Evolutionary conservation across 2,329 filamentous ascomycete species (phyloP).

Genomic region (Knufia fluminis): DNA sequence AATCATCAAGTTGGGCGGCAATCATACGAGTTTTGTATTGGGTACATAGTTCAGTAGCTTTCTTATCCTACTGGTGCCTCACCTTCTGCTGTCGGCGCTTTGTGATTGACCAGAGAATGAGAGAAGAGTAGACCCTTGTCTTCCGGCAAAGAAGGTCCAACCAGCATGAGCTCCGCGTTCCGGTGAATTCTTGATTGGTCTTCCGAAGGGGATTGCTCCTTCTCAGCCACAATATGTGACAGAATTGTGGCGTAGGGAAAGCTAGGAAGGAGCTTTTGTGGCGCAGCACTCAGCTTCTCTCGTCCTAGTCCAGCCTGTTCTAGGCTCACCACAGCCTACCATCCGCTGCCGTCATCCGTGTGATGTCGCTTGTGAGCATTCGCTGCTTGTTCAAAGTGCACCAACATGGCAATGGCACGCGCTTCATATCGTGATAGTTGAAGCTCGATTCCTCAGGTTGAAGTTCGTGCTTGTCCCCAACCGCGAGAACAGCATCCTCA

Average conservation of each 20-base stretch:
- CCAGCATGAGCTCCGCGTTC: neutral
- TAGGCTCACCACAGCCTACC: too few relatives aligned
- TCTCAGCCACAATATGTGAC: neutral
- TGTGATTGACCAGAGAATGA: slow-evolving; percentile 1
- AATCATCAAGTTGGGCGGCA: slow-evolving; percentile 2
- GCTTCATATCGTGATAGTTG: slow-evolving; percentile 5
- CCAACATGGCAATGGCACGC: too few relatives aligned
- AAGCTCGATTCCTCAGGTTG: slow-evolving; percentile 4
- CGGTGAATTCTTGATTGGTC: neutral
- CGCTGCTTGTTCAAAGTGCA: too few relatives aligned
- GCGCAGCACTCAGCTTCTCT: too few relatives aligned
- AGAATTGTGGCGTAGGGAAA: neutral
- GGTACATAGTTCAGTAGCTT: neutral
- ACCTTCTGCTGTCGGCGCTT: slow-evolving; percentile 4
- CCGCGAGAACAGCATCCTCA: slow-evolving; percentile 65
- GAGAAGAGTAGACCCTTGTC: neutral
- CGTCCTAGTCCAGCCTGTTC: too few relatives aligned
- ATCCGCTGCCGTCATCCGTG: too few relatives aligned
- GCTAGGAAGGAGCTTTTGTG: too few relatives aligned
- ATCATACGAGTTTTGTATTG: slow-evolving; percentile 1
- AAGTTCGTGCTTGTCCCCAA: slow-evolving; percentile 8
- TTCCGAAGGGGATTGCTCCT: too few relatives aligned
- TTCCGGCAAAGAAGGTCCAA: neutral
- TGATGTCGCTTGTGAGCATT: too few relatives aligned
- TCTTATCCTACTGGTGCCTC: slow-evolving; percentile 7